Evolutionary conservation across 495 filamentous ascomycete species (phyloP).

Genomic region (Podospora pseudocomata): DNA sequence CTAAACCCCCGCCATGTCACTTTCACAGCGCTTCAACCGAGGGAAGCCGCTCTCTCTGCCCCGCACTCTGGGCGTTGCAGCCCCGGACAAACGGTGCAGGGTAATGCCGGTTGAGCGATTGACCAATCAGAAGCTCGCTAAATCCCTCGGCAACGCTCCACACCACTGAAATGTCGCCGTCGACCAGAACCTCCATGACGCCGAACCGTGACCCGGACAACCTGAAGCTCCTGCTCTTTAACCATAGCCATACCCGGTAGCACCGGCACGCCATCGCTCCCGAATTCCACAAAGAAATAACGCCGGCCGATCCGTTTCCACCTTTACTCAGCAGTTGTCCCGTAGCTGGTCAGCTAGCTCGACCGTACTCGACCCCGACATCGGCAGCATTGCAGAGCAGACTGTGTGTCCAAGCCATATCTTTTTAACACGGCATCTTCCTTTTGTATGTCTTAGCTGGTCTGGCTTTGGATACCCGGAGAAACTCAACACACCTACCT

Average conservation of each 20-base stretch:
- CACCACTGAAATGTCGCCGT: not conserved
- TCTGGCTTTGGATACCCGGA: not conserved
- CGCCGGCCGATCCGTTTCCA: not conserved
- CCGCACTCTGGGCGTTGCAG: constrained; percentile 13
- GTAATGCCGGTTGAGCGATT: constrained; percentile 21
- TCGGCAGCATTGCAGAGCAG: not conserved
- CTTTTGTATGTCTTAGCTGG: not conserved
- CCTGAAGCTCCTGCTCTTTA: not conserved
- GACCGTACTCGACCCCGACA: not conserved
- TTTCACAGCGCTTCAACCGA: constrained; percentile 26
- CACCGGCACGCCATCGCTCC: not conserved
- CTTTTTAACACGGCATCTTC: not conserved
- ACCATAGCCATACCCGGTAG: not conserved
- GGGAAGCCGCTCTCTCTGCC: constrained; percentile 33
- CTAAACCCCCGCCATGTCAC: not conserved
- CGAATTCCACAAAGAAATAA: not conserved
- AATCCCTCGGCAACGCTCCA: constrained; percentile 11
- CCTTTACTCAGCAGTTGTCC: too few relatives aligned
- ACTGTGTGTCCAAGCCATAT: not conserved
- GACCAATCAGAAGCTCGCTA: constrained; percentile 24
- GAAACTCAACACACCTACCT: not conserved
- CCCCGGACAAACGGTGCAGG: constrained; percentile 30
- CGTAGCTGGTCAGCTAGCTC: not conserved
- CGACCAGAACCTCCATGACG: not conserved
- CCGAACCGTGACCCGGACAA: not conserved